A percentile compares a stretch with the other conserved stretches of the same genome.
phyloP scores from a whole-genome alignment of 352 stramenopile species.

The Phytophthora idaei region DNA sequence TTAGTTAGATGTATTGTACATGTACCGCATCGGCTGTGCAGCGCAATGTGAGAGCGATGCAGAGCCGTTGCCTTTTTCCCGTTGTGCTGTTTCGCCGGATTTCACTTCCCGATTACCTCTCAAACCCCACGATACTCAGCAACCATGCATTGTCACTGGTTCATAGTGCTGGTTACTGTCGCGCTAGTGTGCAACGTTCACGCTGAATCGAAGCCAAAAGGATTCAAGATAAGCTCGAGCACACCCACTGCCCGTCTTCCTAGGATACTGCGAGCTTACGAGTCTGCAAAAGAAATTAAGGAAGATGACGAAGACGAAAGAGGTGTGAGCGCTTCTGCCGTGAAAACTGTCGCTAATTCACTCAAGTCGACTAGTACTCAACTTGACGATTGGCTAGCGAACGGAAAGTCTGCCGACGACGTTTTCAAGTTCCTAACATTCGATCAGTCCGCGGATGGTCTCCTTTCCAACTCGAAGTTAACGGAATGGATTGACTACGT shows the following conservation, averaged over 20 bases:
- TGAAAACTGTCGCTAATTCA: constrained; percentile 1
- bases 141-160: not conserved
- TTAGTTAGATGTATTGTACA: not conserved
- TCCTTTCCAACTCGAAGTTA: constrained; percentile 8
- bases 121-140: not conserved
- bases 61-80: not conserved
- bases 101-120: not conserved
- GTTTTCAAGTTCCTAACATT: constrained; percentile 1
- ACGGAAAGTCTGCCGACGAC: constrained; percentile 6
- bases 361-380: constrained; percentile 10
- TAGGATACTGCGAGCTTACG: not conserved
- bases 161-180: not conserved
- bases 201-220: not conserved
- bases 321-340: not conserved
- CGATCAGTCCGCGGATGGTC: not conserved
- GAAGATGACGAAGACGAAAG: constrained; percentile 8
- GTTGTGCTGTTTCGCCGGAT: not conserved
- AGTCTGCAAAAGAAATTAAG: not conserved
- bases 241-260: not conserved
- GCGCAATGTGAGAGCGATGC: not conserved
- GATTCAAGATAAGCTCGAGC: not conserved
- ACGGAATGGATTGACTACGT: constrained; percentile 21
- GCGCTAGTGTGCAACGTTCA: not conserved
- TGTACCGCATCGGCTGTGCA: not conserved
- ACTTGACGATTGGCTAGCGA: constrained; percentile 12